Conservation (phyloP, 345 rosid species). For the Schrenkiella parvula region DNA sequence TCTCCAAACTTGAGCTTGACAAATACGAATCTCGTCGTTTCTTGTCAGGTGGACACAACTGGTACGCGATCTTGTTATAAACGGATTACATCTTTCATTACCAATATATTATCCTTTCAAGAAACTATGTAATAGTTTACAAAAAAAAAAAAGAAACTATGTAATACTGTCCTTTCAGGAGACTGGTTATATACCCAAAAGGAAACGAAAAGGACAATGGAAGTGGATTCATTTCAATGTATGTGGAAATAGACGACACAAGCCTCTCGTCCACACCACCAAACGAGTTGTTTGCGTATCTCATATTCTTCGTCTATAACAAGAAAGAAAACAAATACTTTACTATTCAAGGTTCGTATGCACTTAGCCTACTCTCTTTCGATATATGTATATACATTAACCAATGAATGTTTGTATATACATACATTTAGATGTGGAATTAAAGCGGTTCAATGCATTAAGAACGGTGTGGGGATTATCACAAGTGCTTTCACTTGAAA, state of each 20-base stretch:
- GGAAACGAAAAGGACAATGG: neutral
- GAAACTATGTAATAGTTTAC: neutral
- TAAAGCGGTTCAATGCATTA: conserved; percentile 15
- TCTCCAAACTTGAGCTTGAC: neutral
- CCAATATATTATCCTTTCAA: neutral
- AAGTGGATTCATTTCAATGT: neutral
- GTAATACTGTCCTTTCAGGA: no score
- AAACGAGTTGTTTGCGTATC: neutral
- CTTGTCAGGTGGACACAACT: neutral
- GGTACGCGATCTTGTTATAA: neutral
- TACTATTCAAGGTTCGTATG: neutral
- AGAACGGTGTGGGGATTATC: neutral
- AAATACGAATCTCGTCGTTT: neutral
- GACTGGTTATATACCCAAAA: conserved; percentile 5
- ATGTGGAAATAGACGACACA: neutral
- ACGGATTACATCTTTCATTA: neutral
- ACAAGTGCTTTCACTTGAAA: neutral
- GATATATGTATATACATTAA: neutral
- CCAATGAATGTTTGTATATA: neutral
- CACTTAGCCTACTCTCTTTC: neutral
- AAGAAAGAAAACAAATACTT: conserved; percentile 12
- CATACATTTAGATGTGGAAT: neutral
- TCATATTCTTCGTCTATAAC: neutral
- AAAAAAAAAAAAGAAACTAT: neutral
- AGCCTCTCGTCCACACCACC: neutral